A percentile compares a stretch with the other conserved stretches of the same genome.
These are phyloP conservation scores for Hymenoscyphus repandus DNA, from an alignment of 2,329 filamentous ascomycete genomes.

Conservation along the genomic window DNA sequence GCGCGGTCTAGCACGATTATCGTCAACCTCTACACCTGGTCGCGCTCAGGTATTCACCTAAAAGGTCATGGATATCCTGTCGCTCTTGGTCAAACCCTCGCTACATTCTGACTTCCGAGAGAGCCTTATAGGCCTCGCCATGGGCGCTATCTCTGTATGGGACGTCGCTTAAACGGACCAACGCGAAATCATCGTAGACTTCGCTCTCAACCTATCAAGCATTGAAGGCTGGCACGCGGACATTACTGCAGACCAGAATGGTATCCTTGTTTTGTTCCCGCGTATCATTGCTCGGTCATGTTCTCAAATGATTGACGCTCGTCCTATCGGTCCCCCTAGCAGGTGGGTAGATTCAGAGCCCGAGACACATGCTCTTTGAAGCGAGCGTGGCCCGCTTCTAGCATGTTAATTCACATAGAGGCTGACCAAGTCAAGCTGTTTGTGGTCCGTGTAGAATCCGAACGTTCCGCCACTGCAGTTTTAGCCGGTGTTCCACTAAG, in stretches of 20 bases:
- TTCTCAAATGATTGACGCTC: not conserved
- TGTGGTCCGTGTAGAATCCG: no score
- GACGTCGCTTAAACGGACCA: conserved; percentile 1
- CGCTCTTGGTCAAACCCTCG: conserved; percentile 5
- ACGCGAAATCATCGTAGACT: conserved; percentile 1
- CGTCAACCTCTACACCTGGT: not conserved
- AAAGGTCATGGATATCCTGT: conserved; percentile 4
- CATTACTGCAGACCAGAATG: not conserved
- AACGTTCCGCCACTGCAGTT: no score
- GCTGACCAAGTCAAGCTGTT: no score
- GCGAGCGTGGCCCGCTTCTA: no score
- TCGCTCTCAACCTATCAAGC: conserved; percentile 3
- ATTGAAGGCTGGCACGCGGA: not conserved
- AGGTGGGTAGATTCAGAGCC: conserved; percentile 5
- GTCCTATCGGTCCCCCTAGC: conserved; percentile 2
- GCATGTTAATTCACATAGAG: no score
- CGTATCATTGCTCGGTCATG: not conserved
- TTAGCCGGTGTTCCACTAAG: no score
- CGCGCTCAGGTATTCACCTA: conserved; percentile 5
- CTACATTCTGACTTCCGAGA: conserved; percentile 6
- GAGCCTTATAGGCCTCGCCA: conserved; percentile 1
- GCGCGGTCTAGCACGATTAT: conserved; percentile 3
- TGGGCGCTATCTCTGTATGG: conserved; percentile 3
- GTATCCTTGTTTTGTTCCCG: conserved; percentile 3
- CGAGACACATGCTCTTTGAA: not conserved